Evolutionary conservation across 2,329 filamentous ascomycete genomes (phyloP), one percentile per base, ranked within the genome.

Genomic region (Monilinia vaccinii-corymbosi): DNA sequence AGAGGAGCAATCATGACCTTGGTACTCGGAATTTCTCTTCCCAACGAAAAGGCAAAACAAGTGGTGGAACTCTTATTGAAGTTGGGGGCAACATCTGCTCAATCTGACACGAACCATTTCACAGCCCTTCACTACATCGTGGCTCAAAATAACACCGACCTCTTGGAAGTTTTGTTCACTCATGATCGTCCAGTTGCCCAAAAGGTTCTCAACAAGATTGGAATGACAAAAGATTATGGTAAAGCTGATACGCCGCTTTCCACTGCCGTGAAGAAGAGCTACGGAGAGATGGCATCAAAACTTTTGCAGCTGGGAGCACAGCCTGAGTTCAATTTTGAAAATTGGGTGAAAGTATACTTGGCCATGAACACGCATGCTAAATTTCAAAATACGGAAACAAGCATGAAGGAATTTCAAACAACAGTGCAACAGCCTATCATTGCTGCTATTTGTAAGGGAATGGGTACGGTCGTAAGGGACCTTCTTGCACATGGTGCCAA

Each of bases 21-120:
- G 9, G 79, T 84, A 0, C 77, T 95, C n/a, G 82, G 87, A 1
- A 73, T 89, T 32, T 75, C 79, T 13, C 80, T 92, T 7, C 82
- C 87, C 0, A 66, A 78, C 0, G 80, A 85, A 2, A 80, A 85
- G 66, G 85, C 87, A 0, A 80, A 81, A 62, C 77, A 78, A 16
- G 92, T 92, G 81, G 78, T 81, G 0, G 75, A 79, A 50, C 78
- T 82, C 0, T 78, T 95, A 10, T 73, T 95, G 34, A 78, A 81
- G 49, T 78, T 91, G 1, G 89, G 89, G 1, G 88, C 88, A 1
- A 87, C 86, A 1, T 84, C 80, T 38, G 82, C 86, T 0, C 89
- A 94, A 71, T 89, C 85, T 0, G 89, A 93, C 65, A 70, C 81
- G 40, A 75, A 80, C 10, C 80, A 84, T 4, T 75, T 78, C 34